Base-by-base conservation (phyloP, 2,329 filamentous ascomycete species). In the Exophiala lecanii-corni region DNA sequence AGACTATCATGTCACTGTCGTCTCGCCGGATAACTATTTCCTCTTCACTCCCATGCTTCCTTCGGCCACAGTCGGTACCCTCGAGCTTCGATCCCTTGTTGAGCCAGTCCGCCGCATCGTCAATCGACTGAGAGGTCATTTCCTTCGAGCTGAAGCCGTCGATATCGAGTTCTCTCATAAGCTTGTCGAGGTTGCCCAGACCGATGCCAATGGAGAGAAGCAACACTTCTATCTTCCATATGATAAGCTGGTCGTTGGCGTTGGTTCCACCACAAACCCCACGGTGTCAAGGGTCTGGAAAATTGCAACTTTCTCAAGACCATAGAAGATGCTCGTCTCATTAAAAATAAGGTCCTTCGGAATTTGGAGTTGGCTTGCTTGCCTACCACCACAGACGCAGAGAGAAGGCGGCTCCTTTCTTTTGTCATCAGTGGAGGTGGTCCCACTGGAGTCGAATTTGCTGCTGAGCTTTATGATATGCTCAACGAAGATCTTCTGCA, bases 41-140 rank as follows among this genome's bases (percentile, higher is more conserved):
- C 70, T 98, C 21, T 98, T 98, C 65, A 98, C 92, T 2, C 92
- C 92, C 1, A 97, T 98, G 89, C 74, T 98, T 32, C 92, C 92
- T 2, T 95, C 89, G 23, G 94, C 92, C 5, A 98, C 94, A 0
- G 92, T 98, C 4, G 94, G 94, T 9, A 98, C 92, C 0, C 72
- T 98, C 21, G 91, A 95, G 60, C 71, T 97, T 58, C 77, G 91
- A 53, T 95, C 89, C 37, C 72, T 98, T 45, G 88, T 96, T 30
- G 92, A 98, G 65, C 92, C 92, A 0, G 86, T 98, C 49, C 80
- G 92, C 49, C 79, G 86, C 36, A 92, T 98, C 55, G 72, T 97
- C 15, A 70, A 77, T 41, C 75, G 81, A 41, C 78, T 95, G 17
- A 76, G 79, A 45, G 92, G 92, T 3, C 91, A 97, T 64, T 98